Evolutionary conservation across 2,329 filamentous ascomycete genomes (phyloP), one percentile per base, ranked within the genome.

Genomic region (Colletotrichum tamarilloi): DNA sequence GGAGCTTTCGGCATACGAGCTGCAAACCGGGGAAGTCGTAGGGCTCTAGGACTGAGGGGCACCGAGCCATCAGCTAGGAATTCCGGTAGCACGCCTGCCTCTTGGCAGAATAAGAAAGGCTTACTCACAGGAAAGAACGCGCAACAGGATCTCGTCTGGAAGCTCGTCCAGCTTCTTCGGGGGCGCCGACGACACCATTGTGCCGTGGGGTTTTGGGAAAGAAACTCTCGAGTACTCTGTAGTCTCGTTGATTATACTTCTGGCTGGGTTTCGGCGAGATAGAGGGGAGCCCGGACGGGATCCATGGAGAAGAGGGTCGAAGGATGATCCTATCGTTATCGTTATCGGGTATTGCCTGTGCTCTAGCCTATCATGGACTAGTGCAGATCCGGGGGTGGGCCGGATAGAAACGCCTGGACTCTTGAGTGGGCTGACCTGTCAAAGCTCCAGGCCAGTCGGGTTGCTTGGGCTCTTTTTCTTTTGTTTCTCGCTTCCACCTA

Each of bases 11-110:
- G 30, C 91, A 96, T 14, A 94, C 90, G 24, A 89, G 87, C 82
- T 95, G 94, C 42, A 96, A 84, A 68, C 82, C 87, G 70, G 92
- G 89, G 73, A 95, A 87, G 75, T 95, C 90, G 55, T 80, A 78
- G 19, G 91, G 87, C n/a, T 90, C 86, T 75, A 95, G 88, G 78
- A 88, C 91, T 93, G 79, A 71, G 65, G 74, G 69, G 46, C 52
- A 66, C 58, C 66, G 49, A 62, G 62, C 52, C 63, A 68, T 72
- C 62, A 74, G 68, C 62, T 66, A 49, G 46, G 65, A 62, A 38
- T 26, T 22, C 52, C 24, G 49, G 52, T 2, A 63, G 58, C 57
- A 38, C 28, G 30, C 68, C 42, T 49, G 30, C 68, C 42, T 49
- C 42, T 49, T 32, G 14, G 32, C 62, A 53, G 52, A 30, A 60